Evolutionary conservation across 176 grass and related monocot species (phyloP).

Genomic region (Dendrocalamus sinicus): DNA sequence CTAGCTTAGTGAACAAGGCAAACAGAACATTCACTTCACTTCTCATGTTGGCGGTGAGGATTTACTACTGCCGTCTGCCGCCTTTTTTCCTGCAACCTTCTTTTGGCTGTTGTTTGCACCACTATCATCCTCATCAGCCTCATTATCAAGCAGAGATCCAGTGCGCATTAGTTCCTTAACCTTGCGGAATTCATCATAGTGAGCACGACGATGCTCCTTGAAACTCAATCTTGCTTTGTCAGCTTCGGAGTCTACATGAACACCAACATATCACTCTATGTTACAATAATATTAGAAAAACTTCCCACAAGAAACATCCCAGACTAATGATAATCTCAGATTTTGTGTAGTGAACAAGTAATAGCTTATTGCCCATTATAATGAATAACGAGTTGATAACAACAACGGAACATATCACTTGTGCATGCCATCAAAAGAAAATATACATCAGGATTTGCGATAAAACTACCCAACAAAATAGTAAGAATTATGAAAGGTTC

Average conservation of each 20-base stretch:
- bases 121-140: constrained; percentile 40
- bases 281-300: constrained; percentile 17
- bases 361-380: neutral
- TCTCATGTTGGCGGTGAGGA: constrained; percentile 28
- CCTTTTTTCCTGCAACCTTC: constrained; percentile 29
- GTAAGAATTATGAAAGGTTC: neutral
- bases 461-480: neutral
- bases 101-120: constrained; percentile 19
- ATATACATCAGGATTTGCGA: constrained; percentile 5
- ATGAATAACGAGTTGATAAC: neutral
- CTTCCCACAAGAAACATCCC: neutral
- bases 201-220: constrained; percentile 80
- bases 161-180: constrained; percentile 81
- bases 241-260: constrained; percentile 49
- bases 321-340: neutral
- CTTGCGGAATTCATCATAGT: constrained; percentile 88
- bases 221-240: constrained; percentile 66
- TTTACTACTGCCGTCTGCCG: neutral
- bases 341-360: neutral
- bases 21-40: neutral
- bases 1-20: constrained; percentile 19
- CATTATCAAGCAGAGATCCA: constrained; percentile 65
- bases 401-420: neutral
- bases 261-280: neutral
- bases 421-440: neutral